Evolutionary conservation across 2,329 filamentous ascomycete genomes (phyloP).

Genomic region (Colletotrichum tabaci): DNA sequence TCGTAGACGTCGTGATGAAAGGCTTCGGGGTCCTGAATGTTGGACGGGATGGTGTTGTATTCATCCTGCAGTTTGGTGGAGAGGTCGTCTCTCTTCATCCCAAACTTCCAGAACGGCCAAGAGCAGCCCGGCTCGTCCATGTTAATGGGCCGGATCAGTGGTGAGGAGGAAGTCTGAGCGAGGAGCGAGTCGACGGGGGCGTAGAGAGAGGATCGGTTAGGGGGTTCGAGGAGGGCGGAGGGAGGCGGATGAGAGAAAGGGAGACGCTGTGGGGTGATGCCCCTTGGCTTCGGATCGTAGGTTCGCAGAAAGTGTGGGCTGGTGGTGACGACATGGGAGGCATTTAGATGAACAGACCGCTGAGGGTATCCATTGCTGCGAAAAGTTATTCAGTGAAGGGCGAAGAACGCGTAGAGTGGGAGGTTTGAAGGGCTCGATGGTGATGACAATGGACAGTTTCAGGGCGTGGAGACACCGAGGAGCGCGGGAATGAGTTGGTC

Average conservation of each 20-base stretch:
- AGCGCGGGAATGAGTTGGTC: conserved; percentile 40
- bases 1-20: conserved; percentile 75
- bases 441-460: conserved; percentile 41
- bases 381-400: neutral
- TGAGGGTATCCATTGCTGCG: conserved; percentile 21
- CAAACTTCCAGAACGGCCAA: conserved; percentile 76
- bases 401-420: conserved; percentile 10
- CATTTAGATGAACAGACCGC: conserved; percentile 20
- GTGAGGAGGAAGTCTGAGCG: neutral
- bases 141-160: conserved; percentile 25
- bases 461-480: conserved; percentile 42
- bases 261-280: conserved; percentile 25
- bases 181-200: conserved; percentile 8
- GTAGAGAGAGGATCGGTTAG: conserved; percentile 8
- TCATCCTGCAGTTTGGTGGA: conserved; percentile 71
- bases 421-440: conserved; percentile 28
- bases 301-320: conserved; percentile 10
- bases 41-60: conserved; percentile 71
- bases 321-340: conserved; percentile 30
- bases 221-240: conserved; percentile 1
- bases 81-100: conserved; percentile 72
- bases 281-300: conserved; percentile 28
- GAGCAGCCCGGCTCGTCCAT: conserved; percentile 70
- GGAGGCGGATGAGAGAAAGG: neutral
- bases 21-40: conserved; percentile 72